Evolutionary conservation across 257 asterid genomes (phyloP).

Genomic region (Nicotiana benthamiana): DNA sequence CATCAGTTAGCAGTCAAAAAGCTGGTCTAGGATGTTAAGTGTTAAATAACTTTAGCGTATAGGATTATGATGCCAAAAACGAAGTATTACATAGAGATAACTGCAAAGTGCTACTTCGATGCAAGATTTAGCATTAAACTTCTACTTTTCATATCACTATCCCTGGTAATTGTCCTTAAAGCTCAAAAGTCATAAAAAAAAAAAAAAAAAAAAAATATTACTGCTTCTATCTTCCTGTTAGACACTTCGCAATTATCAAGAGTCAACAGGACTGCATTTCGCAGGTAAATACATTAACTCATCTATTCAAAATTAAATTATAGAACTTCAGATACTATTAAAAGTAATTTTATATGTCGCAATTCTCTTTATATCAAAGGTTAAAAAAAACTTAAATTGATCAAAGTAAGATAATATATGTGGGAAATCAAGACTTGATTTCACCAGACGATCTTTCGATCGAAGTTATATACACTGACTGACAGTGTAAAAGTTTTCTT

Average conservation of each 20-base stretch:
- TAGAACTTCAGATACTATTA: background rate
- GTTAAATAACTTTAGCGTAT: too few relatives aligned
- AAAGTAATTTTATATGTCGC: background rate
- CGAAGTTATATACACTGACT: too few relatives aligned
- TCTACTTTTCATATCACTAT: too few relatives aligned
- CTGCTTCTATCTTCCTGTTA: background rate
- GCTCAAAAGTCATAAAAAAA: background rate
- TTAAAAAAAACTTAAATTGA: background rate
- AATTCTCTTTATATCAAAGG: background rate
- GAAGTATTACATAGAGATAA: background rate
- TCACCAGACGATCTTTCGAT: too few relatives aligned
- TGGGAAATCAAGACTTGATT: background rate
- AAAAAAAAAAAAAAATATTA: background rate
- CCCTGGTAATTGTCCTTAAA: background rate
- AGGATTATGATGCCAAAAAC: background rate
- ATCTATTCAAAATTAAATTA: background rate
- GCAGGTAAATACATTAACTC: background rate
- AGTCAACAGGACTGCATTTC: background rate
- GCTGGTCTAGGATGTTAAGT: background rate
- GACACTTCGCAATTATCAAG: background rate
- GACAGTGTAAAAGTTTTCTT: too few relatives aligned
- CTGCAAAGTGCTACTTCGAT: background rate
- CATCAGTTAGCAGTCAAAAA: background rate
- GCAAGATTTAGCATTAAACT: background rate
- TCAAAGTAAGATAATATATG: background rate